Evolutionary conservation across 441 rosid genomes (phyloP), one percentile per base, ranked within the genome.

Genomic region (Pelargonium cotyledonis): DNA sequence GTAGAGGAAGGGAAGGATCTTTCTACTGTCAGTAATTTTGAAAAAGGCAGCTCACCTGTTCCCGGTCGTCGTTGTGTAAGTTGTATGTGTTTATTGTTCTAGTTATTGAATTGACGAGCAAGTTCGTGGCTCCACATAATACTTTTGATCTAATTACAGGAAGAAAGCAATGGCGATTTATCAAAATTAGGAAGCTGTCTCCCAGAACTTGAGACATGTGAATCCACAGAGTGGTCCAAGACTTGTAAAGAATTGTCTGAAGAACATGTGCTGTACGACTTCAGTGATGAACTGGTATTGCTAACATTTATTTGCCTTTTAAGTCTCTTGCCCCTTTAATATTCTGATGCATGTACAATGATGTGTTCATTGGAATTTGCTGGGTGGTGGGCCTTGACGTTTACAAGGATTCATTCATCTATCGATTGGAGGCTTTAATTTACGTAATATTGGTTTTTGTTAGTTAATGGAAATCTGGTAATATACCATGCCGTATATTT

Each of bases 21-120:
- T 65, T 67, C 72, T 63, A 73, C 80, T 77, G 79, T 79, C 61
- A 75, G 72, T 75, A 79, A 79, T 78, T 71, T 73, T 67, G 87
- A 81, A 70, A 63, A 72, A 69, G 79, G 73, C 74, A 65, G 82
- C 81, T 77, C 79, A 68, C 81, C 72, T 29, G 68, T 63, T 40
- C 19, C 68, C 89, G 90, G 81, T 91, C 96, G 97, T 80, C 95
- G 96, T 92, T 88, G 88, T 95, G 98, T 95, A 95, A 95, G 99
- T 95, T 95, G 99, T 95, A 95, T 91, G 98, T 95, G 96, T 92
- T 93, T 90, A 78, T 85, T 75, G 83, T 84, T 80, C 82, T 78
- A 64, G 65, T 79, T 82, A 65, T 77, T 80, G 71, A 72, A 74
- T 84, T 82, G 75, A 49, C 55, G 67, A 79, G 70, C 70, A 71